Conservation (phyloP, 2,329 filamentous ascomycete species). For the Trichoderma semiorbis region DNA sequence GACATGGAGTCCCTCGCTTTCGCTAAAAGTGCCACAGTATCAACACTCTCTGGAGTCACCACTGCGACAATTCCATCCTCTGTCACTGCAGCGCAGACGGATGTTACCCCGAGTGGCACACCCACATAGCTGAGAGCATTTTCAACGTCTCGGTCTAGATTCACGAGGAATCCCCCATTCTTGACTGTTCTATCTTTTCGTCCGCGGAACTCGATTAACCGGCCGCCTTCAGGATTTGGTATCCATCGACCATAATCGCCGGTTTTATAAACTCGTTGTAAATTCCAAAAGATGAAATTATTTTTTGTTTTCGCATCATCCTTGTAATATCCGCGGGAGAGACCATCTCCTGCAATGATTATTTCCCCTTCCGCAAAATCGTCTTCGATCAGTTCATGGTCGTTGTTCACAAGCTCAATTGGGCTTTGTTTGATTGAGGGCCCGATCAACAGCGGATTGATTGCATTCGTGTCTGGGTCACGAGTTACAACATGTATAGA, state of each 20-base stretch:
- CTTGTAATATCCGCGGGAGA: conserved; percentile 11
- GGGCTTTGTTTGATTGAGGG: background rate
- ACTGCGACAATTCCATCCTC: conserved; percentile 15
- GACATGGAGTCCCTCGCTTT: conserved; percentile 4
- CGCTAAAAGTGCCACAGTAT: background rate
- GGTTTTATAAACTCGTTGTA: background rate
- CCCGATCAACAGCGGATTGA: conserved; percentile 8
- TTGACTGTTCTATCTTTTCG: conserved; percentile 16
- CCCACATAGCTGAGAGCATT: background rate
- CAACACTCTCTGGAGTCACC: conserved; percentile 4
- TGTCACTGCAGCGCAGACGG: background rate
- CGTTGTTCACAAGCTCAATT: background rate
- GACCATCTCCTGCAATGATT: conserved; percentile 4
- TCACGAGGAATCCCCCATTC: conserved; percentile 14
- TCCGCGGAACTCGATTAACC: conserved; percentile 13
- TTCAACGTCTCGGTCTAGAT: conserved; percentile 16
- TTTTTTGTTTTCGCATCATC: background rate
- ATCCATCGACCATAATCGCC: conserved; percentile 15
- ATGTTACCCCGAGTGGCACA: background rate
- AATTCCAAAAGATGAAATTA: background rate
- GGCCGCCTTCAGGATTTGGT: background rate
- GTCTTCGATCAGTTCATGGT: background rate
- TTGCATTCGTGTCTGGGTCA: background rate
- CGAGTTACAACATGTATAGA: conserved; percentile 2
- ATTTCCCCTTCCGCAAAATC: conserved; percentile 7